Evolutionary conservation across 1,139 yeast species (phyloP), one percentile per base, ranked within the genome.

Genomic region (Chernovozyma sophiae-reginae): DNA sequence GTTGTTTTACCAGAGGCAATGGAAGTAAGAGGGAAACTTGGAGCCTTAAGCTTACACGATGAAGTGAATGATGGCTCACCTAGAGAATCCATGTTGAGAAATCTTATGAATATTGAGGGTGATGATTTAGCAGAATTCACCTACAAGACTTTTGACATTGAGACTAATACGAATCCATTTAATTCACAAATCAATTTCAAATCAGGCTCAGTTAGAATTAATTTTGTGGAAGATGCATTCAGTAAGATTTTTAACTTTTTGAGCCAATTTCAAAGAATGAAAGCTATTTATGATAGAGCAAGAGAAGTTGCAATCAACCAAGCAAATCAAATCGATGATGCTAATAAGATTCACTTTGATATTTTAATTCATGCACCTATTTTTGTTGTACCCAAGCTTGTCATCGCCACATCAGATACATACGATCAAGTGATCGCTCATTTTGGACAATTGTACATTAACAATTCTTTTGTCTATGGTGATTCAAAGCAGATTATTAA

Each of bases 221-320:
- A 81, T 53, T 86, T 89, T 52, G 79, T 87, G 17, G 96, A 90
- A 51, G 84, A 81, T 43, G 85, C 97, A 0, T 72, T 87, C 46
- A 72, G 80, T 31, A 75, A 81, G 45, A 74, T 92, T 10, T 55
- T 84, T 30, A 70, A 74, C 24, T 90, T 80, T 51, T 63, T 87
- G 49, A 77, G 77, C 46, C 85, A 85, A 49, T 86, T 94, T 53
- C 83, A 80, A 42, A 76, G 76, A 48, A 87, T 92, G 96, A 92
- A 92, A 57, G 79, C 79, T 2, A 70, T 90, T 13, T 92, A 84
- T 56, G 98, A 92, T 51, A 68, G 77, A 14, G 95, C 97, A 0
- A 74, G 98, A 43, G 87, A 84, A 49, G 86, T 90, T 11, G 97
- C 97, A 0, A 62, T 70, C 7, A 64, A 65, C 39, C 82, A 79